Evolutionary conservation across 1,139 yeast species (phyloP).

Genomic region (Meyerozyma carpophila): DNA sequence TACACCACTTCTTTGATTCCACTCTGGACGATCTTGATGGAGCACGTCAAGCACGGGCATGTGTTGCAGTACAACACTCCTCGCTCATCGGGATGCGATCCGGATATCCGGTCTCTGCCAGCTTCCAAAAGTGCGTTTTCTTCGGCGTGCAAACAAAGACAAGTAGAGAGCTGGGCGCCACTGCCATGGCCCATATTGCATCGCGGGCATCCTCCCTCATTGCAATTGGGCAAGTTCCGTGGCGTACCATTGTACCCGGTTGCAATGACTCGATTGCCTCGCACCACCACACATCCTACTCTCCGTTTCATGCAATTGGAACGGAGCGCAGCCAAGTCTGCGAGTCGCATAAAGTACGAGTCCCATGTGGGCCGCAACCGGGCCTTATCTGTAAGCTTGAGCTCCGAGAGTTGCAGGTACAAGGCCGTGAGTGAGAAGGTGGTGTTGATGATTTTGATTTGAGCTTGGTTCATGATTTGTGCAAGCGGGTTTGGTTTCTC

Average conservation of each 20-base stretch:
- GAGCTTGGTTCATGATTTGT: constrained; percentile 52
- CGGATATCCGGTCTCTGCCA: constrained; percentile 73
- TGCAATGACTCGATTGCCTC: constrained; percentile 81
- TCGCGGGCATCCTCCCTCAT: constrained; percentile 90
- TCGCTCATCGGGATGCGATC: constrained; percentile 21
- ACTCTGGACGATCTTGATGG: constrained; percentile 88
- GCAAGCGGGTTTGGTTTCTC: constrained; percentile 20
- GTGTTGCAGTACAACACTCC: constrained; percentile 86
- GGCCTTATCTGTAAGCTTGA: constrained; percentile 50
- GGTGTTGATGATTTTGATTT: constrained; percentile 59
- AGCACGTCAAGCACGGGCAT: constrained; percentile 94
- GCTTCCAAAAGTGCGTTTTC: constrained; percentile 94
- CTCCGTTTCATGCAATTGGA: constrained; percentile 96
- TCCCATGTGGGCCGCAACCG: constrained; percentile 95
- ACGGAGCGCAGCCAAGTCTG: constrained; percentile 87
- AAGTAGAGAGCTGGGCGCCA: constrained; percentile 61
- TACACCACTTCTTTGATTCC: constrained; percentile 93
- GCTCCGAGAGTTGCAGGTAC: constrained; percentile 44
- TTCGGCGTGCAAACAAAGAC: constrained; percentile 93
- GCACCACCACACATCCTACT: constrained; percentile 92
- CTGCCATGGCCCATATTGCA: constrained; percentile 73
- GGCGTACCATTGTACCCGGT: constrained; percentile 99
- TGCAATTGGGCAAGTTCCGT: constrained; percentile 78
- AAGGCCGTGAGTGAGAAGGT: constrained; percentile 43
- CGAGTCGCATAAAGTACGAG: constrained; percentile 86